Evolutionary conservation across 139 green algal species (phyloP), one percentile per base, ranked within the genome.

Genomic region (Chlamydomonas sphaeroides): DNA sequence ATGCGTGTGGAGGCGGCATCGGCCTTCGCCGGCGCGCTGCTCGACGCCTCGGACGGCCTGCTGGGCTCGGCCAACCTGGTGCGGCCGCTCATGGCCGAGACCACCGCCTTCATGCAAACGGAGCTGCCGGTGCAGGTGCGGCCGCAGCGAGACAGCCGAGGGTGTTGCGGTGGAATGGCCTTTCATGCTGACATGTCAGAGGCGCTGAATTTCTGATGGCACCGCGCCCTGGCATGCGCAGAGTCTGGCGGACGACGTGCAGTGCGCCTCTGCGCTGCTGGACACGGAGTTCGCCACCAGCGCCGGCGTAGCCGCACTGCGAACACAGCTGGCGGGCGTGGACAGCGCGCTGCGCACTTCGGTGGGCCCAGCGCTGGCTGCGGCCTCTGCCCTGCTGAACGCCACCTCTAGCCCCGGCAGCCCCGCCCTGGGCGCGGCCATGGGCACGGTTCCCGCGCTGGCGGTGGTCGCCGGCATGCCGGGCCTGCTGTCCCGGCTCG

Each of bases 31-130:
- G 42, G 56, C 7, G 39, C 42, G 23, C 18, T 82, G 18, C 62
- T 82, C 39, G 23, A 5, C 11, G 42, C 75, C 32, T 72, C 75
- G 10, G 75, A 82, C 61, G 33, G 62, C 1, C 48, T 82, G 42
- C 23, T 53, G 1, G 42, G 15, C 26, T 17, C 59, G 2, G 73
- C 73, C 14, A 3, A 41, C 6, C 35, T 23, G 1, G n/a, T 82
- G 18, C 61, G 75, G 5, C 75, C 75, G 30, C 42, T 71, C 4
- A 32, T 81, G 39, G 32, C 28, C 6, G 20, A 70, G 0, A 20
- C 61, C 41, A 45, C 17, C 32, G 39, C 39, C 65, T 42, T 51
- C 25, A n/a, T n/a, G n/a, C n/a, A n/a, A n/a, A n/a, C n/a, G n/a
- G n/a, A n/a, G n/a, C n/a, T n/a, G n/a, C n/a, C n/a, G n/a, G n/a